Conservation (phyloP, 352 stramenopile species). For the Globisporangium nodosum region DNA sequence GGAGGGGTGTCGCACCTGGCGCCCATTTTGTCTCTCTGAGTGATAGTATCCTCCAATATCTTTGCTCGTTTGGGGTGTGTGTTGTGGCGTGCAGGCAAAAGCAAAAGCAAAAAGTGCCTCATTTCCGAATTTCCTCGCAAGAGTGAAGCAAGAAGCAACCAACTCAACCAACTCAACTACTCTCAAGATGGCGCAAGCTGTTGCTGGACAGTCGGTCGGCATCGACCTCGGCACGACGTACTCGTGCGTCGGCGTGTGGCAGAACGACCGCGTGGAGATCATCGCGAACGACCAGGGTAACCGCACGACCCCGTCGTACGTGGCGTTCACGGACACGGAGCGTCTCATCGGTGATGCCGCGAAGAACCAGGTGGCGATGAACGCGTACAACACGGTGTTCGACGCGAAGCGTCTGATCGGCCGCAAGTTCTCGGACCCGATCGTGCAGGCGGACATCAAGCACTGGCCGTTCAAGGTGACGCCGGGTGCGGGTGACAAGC, state of each 20-base stretch:
- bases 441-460: conserved; percentile 93
- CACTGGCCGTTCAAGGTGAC: conserved; percentile 97
- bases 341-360: conserved; percentile 94
- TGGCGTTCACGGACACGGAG: conserved; percentile 74
- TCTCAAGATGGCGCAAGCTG: conserved; percentile 25
- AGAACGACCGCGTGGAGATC: conserved; percentile 73
- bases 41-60: neutral
- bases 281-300: conserved; percentile 90
- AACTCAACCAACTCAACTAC: conserved; percentile 5
- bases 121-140: neutral
- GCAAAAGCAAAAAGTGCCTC: neutral
- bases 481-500: conserved; percentile 87
- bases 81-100: no score
- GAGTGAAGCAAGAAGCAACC: conserved; percentile 11
- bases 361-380: conserved; percentile 96
- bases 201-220: conserved; percentile 61
- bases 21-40: neutral
- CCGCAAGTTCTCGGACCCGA: conserved; percentile 89
- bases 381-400: conserved; percentile 98
- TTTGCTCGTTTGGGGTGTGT: no score
- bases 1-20: neutral
- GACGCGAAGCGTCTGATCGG: conserved; percentile 98
- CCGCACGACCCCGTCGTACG: conserved; percentile 3
- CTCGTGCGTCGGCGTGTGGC: conserved; percentile 49
- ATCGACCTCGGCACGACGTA: conserved; percentile 96